Evolutionary conservation across 2,329 filamentous ascomycete genomes (phyloP), one percentile per base, ranked within the genome.

Genomic region (Lachnellula hyalina): DNA sequence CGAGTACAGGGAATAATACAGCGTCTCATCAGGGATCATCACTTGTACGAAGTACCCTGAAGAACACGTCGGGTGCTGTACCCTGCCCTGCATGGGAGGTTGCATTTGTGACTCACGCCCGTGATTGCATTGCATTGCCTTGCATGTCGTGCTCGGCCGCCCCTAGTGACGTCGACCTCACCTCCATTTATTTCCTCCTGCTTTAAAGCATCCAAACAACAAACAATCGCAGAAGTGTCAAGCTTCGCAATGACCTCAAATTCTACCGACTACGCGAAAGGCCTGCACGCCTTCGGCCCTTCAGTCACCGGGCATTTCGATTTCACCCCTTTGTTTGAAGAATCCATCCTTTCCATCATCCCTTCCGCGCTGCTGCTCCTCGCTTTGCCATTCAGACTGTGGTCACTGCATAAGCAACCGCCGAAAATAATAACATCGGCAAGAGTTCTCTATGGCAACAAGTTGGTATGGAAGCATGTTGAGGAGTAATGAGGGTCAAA

Each of bases 321-420:
- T n/a, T 58, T 60, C 49, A 60, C 41, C 3, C 52, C 50, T 6
- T 23, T 49, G 2, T 55, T 56, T 45, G 52, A 62, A 35, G 35
- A 51, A 23, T 44, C 36, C 3, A 44, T 58, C 17, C 25, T 58
- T 2, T 55, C 34, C 11, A 54, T 60, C 14, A 3, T 55, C 1
- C 49, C 55, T 36, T 55, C 55, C 3, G 41, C 53, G 15, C 17
- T 58, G 1, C 42, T 58, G n/a, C 35, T 56, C 17, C 19, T 58
- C 23, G 21, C 57, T 19, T 44, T 57, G 25, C 57, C 57, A 4
- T 47, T 50, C 9, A 41, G 57, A 21, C 19, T 59, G 36, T 21
- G 42, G 14, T 25, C 21, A 34, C 25, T 56, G 25, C 17, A 19
- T 21, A 59, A 57, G 28, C 21, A 47, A 23, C 40, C 57, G 7